Conservation (phyloP, 2,329 filamentous ascomycete species). For the Ophiostoma himal-ulmi region DNA sequence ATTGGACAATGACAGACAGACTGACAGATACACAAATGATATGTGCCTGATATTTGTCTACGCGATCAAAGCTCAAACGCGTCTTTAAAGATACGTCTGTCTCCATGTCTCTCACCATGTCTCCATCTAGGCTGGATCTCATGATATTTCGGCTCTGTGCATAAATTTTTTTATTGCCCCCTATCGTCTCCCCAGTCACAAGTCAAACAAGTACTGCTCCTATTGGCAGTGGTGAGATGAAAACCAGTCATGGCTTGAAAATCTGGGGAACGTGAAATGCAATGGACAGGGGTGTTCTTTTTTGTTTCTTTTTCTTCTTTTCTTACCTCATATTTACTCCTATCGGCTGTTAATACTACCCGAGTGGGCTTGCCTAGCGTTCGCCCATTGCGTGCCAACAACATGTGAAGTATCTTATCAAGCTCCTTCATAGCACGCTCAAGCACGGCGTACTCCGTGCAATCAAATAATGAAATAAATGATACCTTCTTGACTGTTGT, state of each 20-base stretch:
- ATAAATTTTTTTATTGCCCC: not conserved
- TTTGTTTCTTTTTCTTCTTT: not conserved
- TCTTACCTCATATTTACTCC: not conserved
- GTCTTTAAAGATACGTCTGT: not conserved
- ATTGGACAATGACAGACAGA: not conserved
- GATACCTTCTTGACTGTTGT: not conserved
- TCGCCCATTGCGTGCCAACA: not conserved
- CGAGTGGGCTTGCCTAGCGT: not conserved
- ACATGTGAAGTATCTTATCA: not conserved
- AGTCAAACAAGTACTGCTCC: not conserved
- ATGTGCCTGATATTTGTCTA: not conserved
- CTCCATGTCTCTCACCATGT: not conserved
- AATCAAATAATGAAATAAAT: not conserved
- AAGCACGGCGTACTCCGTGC: not conserved
- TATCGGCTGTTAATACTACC: not conserved
- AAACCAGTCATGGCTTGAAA: conserved; percentile 3
- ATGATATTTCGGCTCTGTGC: not conserved
- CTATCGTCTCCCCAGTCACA: not conserved
- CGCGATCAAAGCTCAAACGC: conserved; percentile 3
- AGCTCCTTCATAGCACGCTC: not conserved
- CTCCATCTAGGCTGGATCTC: not conserved
- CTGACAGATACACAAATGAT: not conserved
- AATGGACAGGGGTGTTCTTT: not conserved
- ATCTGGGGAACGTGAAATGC: conserved; percentile 12
- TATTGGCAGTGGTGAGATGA: not conserved